phyloP scores from a whole-genome alignment of 345 rosid genomes.

The Euphorbia pulcherrima region DNA sequence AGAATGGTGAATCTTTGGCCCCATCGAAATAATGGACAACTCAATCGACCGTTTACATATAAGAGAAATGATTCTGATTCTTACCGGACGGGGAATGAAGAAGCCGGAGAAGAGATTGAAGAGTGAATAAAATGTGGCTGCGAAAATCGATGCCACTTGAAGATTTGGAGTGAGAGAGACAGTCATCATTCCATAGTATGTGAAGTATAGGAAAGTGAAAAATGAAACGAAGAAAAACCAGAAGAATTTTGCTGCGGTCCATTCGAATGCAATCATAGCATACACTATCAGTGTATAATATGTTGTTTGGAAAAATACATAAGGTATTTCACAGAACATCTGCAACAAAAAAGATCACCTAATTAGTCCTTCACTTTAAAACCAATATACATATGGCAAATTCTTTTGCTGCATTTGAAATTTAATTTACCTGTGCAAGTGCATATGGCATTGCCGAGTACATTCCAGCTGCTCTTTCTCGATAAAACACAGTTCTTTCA shows the following conservation, averaged over 20 bases:
- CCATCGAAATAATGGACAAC: not conserved
- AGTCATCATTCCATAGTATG: slow-evolving; percentile 34
- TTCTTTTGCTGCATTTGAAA: not conserved
- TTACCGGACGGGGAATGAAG: slow-evolving; percentile 29
- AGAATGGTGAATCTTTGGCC: not conserved
- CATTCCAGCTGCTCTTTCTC: slow-evolving; percentile 71
- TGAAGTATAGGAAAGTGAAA: slow-evolving; percentile 26
- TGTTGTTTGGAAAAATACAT: slow-evolving; percentile 20
- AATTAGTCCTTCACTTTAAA: slow-evolving; percentile 20
- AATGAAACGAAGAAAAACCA: slow-evolving; percentile 29
- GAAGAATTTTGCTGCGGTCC: slow-evolving; percentile 31
- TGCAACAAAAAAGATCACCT: slow-evolving; percentile 29
- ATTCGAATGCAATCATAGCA: slow-evolving; percentile 29
- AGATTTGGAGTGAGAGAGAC: slow-evolving; percentile 33
- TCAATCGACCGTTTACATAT: too few relatives aligned
- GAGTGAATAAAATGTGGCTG: slow-evolving; percentile 27
- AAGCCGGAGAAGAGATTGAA: slow-evolving; percentile 35
- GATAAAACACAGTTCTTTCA: slow-evolving; percentile 66
- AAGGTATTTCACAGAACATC: slow-evolving; percentile 50
- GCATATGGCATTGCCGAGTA: slow-evolving; percentile 46
- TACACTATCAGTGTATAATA: slow-evolving; percentile 29
- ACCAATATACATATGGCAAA: not conserved
- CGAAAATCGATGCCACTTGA: slow-evolving; percentile 28
- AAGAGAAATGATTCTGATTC: not conserved
- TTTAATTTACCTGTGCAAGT: slow-evolving; percentile 36